Evolutionary conservation across 1,284 basidiomycete species (phyloP).

Genomic region (Meripilus lineatus): DNA sequence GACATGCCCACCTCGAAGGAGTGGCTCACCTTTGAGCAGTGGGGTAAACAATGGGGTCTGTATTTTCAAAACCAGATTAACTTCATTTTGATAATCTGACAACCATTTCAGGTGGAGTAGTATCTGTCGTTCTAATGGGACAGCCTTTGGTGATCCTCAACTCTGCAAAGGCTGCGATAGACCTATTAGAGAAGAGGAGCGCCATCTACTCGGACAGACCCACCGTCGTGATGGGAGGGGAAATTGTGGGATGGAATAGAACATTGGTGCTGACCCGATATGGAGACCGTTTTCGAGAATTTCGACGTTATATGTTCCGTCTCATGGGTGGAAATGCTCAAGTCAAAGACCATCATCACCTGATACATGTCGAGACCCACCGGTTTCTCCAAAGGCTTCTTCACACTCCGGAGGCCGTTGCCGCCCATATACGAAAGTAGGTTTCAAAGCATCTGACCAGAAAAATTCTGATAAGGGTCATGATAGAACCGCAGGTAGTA

Average conservation of each 20-base stretch:
- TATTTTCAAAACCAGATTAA: neutral
- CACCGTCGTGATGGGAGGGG: slow-evolving; percentile 25
- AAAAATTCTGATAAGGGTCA: neutral
- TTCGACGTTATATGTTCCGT: slow-evolving; percentile 19
- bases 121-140: slow-evolving; percentile 21
- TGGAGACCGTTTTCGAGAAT: slow-evolving; percentile 31
- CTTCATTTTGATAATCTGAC: neutral
- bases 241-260: slow-evolving; percentile 29
- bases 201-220: slow-evolving; percentile 34
- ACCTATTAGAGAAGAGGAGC: slow-evolving; percentile 33
- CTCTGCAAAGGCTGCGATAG: slow-evolving; percentile 23
- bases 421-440: slow-evolving; percentile 11
- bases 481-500: slow-evolving; percentile 25
- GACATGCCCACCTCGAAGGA: slow-evolving; percentile 15
- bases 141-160: slow-evolving; percentile 30
- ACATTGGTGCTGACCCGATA: slow-evolving; percentile 29
- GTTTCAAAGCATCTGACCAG: neutral
- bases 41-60: slow-evolving; percentile 18
- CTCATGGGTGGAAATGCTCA: neutral
- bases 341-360: slow-evolving; percentile 37
- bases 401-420: slow-evolving; percentile 13
- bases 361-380: slow-evolving; percentile 42
- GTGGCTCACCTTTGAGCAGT: slow-evolving; percentile 17
- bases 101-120: slow-evolving; percentile 18
- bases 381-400: slow-evolving; percentile 17